Evolutionary conservation across 2,329 filamentous ascomycete species (phyloP), one percentile per base, ranked within the genome.

Genomic region (Colletotrichum sp.): DNA sequence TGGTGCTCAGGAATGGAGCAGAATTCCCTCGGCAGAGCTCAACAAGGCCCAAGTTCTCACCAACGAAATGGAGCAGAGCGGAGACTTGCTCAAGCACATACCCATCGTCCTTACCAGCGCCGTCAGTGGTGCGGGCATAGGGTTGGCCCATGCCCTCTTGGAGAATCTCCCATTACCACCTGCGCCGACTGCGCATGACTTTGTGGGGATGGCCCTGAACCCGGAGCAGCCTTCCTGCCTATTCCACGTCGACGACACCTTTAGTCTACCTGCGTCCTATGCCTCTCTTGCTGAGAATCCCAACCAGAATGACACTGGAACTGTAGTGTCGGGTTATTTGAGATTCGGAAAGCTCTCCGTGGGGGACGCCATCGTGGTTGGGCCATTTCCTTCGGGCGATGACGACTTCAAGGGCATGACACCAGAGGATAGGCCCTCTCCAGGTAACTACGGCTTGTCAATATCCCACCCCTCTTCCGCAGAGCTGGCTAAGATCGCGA

Each of bases 241-340:
- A 3, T 99, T 99, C 81, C 95, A 98, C 81, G 91, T 99, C 28
- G 96, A 99, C 82, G 96, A 98, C 79, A 92, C 96, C 2, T 99
- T 98, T 83, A 94, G 91, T 74, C 90, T 96, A 16, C 91, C 93
- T 2, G 90, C 91, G 1, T 91, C 92, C 2, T 92, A 92, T 77
- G 88, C 90, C 6, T 83, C 86, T n/a, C 83, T 84, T 18, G 83
- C 86, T 4, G 83, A 82, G 39, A 84, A 77, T n/a, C 68, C 71
- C 79, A 77, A 77, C 80, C 82, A 87, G 62, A 83, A 85, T 44
- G 88, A 90, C 68, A 85, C 87, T 24, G 93, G 93, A 9, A 90
- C 92, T n/a, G 95, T 99, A 16, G 90, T 98, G 8, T 96, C 95
- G 57, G 96, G 96, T 1, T 92, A 97, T 78, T 88, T 98, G 15